A percentile compares a stretch with the other conserved stretches of the same genome.
Evolutionary conservation across 495 filamentous ascomycete genomes (phyloP).

Genomic region (Podospora comata): DNA sequence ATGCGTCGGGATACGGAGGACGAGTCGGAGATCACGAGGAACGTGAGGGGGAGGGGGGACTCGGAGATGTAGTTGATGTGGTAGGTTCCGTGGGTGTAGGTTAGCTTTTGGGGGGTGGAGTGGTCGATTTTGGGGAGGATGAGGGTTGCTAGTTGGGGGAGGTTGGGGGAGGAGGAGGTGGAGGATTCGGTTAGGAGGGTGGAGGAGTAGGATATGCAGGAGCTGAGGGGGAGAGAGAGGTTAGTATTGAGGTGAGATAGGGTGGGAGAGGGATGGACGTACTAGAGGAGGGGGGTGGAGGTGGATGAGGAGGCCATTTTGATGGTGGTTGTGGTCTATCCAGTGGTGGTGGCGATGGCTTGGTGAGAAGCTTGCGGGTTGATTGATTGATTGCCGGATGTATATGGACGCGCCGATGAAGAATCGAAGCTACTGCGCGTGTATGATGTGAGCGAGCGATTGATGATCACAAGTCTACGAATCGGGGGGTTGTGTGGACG

Average conservation of each 20-base stretch:
- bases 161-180: conserved; percentile 68
- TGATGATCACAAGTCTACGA: not conserved
- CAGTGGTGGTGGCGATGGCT: not conserved
- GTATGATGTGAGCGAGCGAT: not conserved
- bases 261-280: conserved; percentile 31
- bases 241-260: conserved; percentile 21
- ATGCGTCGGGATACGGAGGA: conserved; percentile 77
- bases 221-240: conserved; percentile 49
- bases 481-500: not conserved
- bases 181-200: conserved; percentile 94
- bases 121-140: conserved; percentile 96
- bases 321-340: conserved; percentile 1
- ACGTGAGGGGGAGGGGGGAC: conserved; percentile 70
- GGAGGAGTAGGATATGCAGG: conserved; percentile 84
- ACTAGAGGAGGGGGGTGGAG: conserved; percentile 78
- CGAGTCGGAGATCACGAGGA: conserved; percentile 71
- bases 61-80: conserved; percentile 96
- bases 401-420: not conserved
- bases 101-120: conserved; percentile 76
- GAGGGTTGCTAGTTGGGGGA: conserved; percentile 81
- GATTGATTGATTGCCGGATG: not conserved
- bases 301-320: conserved; percentile 79
- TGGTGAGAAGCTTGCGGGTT: too few species aligned
- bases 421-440: not conserved
- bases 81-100: conserved; percentile 84